Evolutionary conservation across 306 rosid species (phyloP).

Genomic region (Psophocarpus tetragonolobus): DNA sequence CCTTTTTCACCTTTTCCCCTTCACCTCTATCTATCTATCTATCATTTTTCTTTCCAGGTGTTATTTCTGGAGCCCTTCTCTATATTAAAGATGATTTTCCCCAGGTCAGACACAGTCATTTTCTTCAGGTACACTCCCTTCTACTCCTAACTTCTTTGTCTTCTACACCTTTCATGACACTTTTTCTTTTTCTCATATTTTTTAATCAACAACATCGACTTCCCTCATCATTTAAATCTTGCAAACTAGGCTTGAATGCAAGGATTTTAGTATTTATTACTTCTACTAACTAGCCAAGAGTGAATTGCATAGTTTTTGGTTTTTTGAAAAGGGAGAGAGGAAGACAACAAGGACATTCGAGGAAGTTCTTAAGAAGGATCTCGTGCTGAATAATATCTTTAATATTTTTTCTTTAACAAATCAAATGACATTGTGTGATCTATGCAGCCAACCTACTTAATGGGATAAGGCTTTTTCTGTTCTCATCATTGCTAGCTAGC

Average conservation of each 20-base stretch:
- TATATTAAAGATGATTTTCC: slow-evolving; percentile 50
- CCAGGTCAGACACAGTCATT: slow-evolving; percentile 23
- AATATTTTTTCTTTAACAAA: too few species aligned
- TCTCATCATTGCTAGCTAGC: not conserved
- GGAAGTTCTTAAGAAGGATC: not conserved
- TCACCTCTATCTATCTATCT: not conserved
- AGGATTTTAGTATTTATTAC: not conserved
- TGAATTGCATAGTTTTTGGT: not conserved
- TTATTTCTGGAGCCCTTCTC: slow-evolving; percentile 54
- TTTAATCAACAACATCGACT: too few species aligned
- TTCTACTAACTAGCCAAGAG: not conserved
- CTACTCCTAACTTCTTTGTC: too few species aligned
- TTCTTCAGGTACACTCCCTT: slow-evolving; percentile 37
- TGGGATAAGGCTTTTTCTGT: not conserved
- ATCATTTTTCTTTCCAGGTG: slow-evolving; percentile 26
- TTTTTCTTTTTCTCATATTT: too few species aligned
- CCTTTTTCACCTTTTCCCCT: too few species aligned
- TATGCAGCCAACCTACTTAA: not conserved
- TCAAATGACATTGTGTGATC: not conserved
- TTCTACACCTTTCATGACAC: too few species aligned
- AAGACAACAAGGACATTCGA: not conserved
- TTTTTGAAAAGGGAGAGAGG: not conserved
- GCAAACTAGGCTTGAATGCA: not conserved
- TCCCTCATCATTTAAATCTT: too few species aligned
- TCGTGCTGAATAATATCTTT: not conserved